Conservation (phyloP, 805 yeast genomes). For the Metschnikowia anglica region DNA sequence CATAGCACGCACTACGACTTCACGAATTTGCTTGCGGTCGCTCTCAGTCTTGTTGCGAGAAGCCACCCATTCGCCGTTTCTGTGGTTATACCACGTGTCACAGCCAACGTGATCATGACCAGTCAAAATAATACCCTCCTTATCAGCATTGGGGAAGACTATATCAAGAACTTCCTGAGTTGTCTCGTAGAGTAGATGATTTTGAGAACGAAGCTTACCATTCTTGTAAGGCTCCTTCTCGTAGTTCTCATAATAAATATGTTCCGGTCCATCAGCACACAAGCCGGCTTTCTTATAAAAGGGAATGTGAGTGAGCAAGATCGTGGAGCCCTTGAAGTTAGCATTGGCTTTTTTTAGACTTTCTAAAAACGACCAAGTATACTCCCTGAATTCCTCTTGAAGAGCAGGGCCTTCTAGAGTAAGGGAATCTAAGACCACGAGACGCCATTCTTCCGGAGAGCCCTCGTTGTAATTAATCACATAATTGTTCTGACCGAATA, state of each 20-base stretch:
- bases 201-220: slow-evolving; percentile 76
- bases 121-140: slow-evolving; percentile 78
- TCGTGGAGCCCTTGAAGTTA: slow-evolving; percentile 69
- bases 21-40: slow-evolving; percentile 51
- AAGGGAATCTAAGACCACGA: slow-evolving; percentile 83
- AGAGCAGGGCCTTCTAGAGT: slow-evolving; percentile 88
- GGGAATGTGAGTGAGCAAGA: slow-evolving; percentile 86
- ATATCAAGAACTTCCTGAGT: slow-evolving; percentile 67
- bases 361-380: slow-evolving; percentile 73
- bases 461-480: slow-evolving; percentile 68
- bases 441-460: slow-evolving; percentile 73
- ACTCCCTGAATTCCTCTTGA: slow-evolving; percentile 64
- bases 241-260: slow-evolving; percentile 46
- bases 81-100: slow-evolving; percentile 57
- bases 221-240: slow-evolving; percentile 65
- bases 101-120: slow-evolving; percentile 99
- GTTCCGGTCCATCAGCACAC: slow-evolving; percentile 82
- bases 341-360: slow-evolving; percentile 49
- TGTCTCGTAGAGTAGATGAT: slow-evolving; percentile 70
- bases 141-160: slow-evolving; percentile 60
- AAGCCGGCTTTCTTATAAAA: slow-evolving; percentile 77
- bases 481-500: slow-evolving; percentile 85
- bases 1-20: slow-evolving; percentile 84
- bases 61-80: slow-evolving; percentile 58
- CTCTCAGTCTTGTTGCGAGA: slow-evolving; percentile 37